These are phyloP conservation scores for Aspergillus proliferans DNA, from an alignment of 2,329 filamentous ascomycete species.

Conservation along the genomic window DNA sequence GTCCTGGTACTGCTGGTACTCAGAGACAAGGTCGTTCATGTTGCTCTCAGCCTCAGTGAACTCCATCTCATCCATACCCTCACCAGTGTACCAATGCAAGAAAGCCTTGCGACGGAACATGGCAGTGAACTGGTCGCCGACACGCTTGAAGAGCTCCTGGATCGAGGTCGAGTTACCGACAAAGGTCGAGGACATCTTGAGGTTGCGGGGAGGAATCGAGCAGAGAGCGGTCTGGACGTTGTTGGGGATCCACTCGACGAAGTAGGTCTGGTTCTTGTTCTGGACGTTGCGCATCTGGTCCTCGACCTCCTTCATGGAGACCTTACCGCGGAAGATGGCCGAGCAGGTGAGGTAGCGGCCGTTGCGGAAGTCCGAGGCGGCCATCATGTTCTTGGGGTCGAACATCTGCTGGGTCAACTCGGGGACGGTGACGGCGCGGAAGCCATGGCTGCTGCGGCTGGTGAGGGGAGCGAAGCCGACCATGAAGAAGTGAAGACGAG, in stretches of 20 bases:
- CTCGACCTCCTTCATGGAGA: conserved; percentile 99
- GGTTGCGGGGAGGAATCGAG: conserved; percentile 93
- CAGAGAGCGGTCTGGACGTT: conserved; percentile 99
- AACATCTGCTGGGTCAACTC: conserved; percentile 99
- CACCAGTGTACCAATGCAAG: conserved; percentile 99
- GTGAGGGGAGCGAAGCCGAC: conserved; percentile 98
- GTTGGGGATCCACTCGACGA: conserved; percentile 99
- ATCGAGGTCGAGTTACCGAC: conserved; percentile 99
- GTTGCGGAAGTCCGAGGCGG: conserved; percentile 98
- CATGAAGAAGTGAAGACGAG: conserved; percentile 99
- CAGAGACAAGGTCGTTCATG: conserved; percentile 99
- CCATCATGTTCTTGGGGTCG: conserved; percentile 99
- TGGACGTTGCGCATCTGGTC: conserved; percentile 99
- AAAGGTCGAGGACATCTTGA: conserved; percentile 99
- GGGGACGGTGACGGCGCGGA: conserved; percentile 95
- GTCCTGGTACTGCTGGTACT: conserved; percentile 99
- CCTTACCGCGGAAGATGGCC: conserved; percentile 99
- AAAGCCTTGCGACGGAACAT: conserved; percentile 99
- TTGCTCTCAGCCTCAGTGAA: conserved; percentile 99
- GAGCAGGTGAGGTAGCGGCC: conserved; percentile 99
- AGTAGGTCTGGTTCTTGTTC: conserved; percentile 99
- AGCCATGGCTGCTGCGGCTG: conserved; percentile 82
- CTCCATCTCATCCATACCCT: conserved; percentile 99
- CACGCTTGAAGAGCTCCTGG: conserved; percentile 99
- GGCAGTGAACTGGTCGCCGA: conserved; percentile 98